These are phyloP conservation scores for Plectranthus barbatus DNA, from an alignment of 257 asterid genomes.

Conservation along the genomic window DNA sequence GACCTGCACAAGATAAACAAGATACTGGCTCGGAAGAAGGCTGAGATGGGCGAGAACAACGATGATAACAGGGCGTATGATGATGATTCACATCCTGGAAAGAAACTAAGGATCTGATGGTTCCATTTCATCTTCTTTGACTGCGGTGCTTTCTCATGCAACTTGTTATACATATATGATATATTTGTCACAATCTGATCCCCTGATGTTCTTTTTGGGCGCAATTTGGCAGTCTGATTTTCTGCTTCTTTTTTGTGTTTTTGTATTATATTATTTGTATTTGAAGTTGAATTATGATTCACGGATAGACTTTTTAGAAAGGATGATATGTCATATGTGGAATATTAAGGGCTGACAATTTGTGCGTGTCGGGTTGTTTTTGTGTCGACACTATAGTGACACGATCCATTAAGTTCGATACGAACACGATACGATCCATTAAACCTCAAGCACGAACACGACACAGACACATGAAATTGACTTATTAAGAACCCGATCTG, in stretches of 20 bases:
- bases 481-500: too few relatives aligned
- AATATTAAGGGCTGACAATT: too few relatives aligned
- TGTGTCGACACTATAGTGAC: too few relatives aligned
- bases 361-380: too few relatives aligned
- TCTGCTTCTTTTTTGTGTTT: too few relatives aligned
- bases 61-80: slow-evolving; percentile 41
- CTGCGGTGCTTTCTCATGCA: neutral
- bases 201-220: too few relatives aligned
- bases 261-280: neutral
- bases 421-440: too few relatives aligned
- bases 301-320: neutral
- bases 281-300: neutral
- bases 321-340: too few relatives aligned
- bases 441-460: too few relatives aligned
- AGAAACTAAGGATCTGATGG: slow-evolving; percentile 67
- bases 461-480: too few relatives aligned
- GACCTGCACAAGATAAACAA: slow-evolving; percentile 93
- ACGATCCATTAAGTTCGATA: too few relatives aligned
- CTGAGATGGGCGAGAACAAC: slow-evolving; percentile 60
- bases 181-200: neutral
- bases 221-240: too few relatives aligned
- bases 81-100: slow-evolving; percentile 77
- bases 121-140: neutral
- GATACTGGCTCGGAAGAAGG: slow-evolving; percentile 75
- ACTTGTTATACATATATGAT: neutral